Base-by-base conservation (phyloP, 2,329 filamentous ascomycete species). In the Trichophyton simii region DNA sequence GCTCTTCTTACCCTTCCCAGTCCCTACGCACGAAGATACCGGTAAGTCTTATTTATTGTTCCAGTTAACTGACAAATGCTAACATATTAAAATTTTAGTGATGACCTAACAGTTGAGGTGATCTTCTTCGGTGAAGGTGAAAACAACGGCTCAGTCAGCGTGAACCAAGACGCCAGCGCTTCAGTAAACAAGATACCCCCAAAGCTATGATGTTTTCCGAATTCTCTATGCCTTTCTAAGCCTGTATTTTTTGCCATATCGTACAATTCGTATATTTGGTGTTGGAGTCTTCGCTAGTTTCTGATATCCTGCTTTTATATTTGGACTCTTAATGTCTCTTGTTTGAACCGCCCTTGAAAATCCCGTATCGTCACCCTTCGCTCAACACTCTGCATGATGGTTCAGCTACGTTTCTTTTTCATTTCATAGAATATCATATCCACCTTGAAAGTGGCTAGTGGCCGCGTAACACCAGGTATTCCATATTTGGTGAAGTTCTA, bases 31-130 rank as follows among this genome's bases (percentile, higher is more conserved):
- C 83, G 94, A 70, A 81, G 94, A 70, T 99, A 97, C 72, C 84
- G 92, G 89, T 91, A 80, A n/a, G 55, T 50, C 13, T 22, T 13
- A 46, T n/a, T 11, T 28, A n/a, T 48, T 44, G 6, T 8, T 38
- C 46, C 20, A 36, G 7, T 46, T 25, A 36, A 15, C 13, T 13
- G 25, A 44, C 7, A n/a, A 34, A 42, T 59, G 13, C 60, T 67
- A 61, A 68, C 63, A 63, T 63, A 69, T 54, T 69, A 31, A 71
- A 57, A 57, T 70, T 74, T 63, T 52, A 92, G 90, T 67, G 94
- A 99, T 72, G 94, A 99, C 72, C 78, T 99, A 65, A 99, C 94
- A 0, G 92, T 99, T 15, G 90, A 99, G 74, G 94, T 99, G 64
- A 95, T 99, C 70, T 99, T 99, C 81, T 99, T 99, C 69, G 94